Evolutionary conservation across 2,329 filamentous ascomycete species (phyloP).

Genomic region (Zelopaecilomyces penicillatus): DNA sequence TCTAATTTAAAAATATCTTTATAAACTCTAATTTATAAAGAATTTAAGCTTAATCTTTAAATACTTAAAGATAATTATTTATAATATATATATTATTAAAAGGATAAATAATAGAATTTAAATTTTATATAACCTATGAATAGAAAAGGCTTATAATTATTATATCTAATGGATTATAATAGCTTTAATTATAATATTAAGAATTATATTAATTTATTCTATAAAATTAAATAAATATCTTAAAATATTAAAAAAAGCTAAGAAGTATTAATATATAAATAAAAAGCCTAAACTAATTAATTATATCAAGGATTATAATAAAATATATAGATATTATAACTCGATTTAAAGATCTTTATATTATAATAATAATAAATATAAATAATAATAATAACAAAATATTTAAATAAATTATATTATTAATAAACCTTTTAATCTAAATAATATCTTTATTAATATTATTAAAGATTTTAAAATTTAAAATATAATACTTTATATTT

Average conservation of each 20-base stretch:
- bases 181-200: constrained; percentile 2
- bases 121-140: neutral
- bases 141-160: neutral
- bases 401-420: no score
- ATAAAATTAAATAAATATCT: neutral
- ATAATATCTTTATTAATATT: no score
- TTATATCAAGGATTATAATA: neutral
- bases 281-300: neutral
- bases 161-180: no score
- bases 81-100: neutral
- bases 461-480: no score
- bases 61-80: neutral
- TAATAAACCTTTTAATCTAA: no score
- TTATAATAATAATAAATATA: neutral
- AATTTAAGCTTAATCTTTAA: neutral
- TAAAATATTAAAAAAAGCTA: neutral
- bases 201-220: neutral
- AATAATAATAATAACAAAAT: no score
- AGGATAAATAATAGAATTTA: constrained; percentile 1
- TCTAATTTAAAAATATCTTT: neutral
- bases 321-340: neutral
- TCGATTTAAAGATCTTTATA: neutral
- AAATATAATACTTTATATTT: no score
- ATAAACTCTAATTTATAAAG: neutral
- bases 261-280: neutral